phyloP scores from a whole-genome alignment of 108 stramenopile species.

The Pseudonitzschia pungens region DNA sequence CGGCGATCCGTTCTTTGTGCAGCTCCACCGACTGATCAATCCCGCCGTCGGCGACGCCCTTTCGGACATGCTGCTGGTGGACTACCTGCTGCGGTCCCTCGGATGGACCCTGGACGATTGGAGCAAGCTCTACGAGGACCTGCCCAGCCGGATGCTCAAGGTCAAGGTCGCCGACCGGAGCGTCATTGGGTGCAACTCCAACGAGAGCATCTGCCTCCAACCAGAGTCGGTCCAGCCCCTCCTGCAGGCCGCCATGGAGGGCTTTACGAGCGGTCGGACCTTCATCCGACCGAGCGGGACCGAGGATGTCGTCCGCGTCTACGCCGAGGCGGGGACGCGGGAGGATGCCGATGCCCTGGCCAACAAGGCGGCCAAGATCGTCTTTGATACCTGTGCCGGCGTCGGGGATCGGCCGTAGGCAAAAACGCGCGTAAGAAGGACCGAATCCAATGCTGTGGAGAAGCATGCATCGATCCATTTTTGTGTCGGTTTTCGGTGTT shows the following conservation, averaged over 20 bases:
- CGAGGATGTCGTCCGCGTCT: constrained; percentile 98
- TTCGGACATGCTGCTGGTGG: constrained; percentile 92
- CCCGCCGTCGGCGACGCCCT: constrained; percentile 98
- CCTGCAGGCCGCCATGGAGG: constrained; percentile 62
- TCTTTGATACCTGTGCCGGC: constrained; percentile 67
- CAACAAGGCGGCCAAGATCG: constrained; percentile 63
- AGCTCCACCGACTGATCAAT: constrained; percentile 74
- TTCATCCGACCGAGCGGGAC: constrained; percentile 99
- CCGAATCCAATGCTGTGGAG: too few relatives aligned
- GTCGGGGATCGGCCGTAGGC: constrained; percentile 56
- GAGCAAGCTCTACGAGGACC: constrained; percentile 84
- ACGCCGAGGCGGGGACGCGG: constrained; percentile 90
- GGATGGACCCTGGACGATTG: constrained; percentile 73
- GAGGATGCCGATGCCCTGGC: constrained; percentile 69
- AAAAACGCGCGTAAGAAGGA: background rate
- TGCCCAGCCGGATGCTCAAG: constrained; percentile 94
- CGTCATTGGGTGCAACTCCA: constrained; percentile 78
- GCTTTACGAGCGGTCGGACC: constrained; percentile 51
- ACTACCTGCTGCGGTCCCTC: constrained; percentile 70
- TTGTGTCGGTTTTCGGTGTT: too few relatives aligned
- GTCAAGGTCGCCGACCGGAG: constrained; percentile 88
- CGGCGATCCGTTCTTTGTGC: constrained; percentile 35
- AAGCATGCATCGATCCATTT: too few relatives aligned
- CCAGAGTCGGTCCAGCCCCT: constrained; percentile 84
- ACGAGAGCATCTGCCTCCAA: constrained; percentile 83